These are phyloP conservation scores for Ophiostoma australiae DNA, from an alignment of 2,329 filamentous ascomycete genomes.

Conservation along the genomic window DNA sequence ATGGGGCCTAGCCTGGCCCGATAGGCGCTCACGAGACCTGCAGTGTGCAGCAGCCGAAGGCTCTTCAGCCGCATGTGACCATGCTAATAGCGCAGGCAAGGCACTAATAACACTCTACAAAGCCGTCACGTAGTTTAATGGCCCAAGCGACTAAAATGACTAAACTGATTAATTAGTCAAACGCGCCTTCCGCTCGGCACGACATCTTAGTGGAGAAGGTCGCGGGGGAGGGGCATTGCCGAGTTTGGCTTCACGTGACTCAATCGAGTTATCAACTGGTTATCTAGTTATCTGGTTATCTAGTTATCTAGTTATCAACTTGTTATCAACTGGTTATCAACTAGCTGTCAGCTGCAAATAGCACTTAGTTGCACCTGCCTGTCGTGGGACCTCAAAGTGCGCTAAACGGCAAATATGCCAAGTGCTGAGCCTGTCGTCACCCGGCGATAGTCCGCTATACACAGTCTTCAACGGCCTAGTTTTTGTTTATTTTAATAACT, in stretches of 20 bases:
- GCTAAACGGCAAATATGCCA: background rate
- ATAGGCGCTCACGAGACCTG: slow-evolving; percentile 29
- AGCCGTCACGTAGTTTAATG: background rate
- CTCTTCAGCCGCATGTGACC: slow-evolving; percentile 30
- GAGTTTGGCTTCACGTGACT: background rate
- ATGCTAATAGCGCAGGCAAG: slow-evolving; percentile 16
- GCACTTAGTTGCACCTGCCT: background rate
- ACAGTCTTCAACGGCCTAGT: background rate
- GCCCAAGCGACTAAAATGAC: background rate
- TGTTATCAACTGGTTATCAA: too few species aligned
- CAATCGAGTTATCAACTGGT: background rate
- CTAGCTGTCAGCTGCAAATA: background rate
- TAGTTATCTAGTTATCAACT: background rate
- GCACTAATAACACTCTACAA: slow-evolving; percentile 11
- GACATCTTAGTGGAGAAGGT: slow-evolving; percentile 22
- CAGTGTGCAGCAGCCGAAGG: slow-evolving; percentile 20
- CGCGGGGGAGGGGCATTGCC: background rate
- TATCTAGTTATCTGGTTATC: background rate
- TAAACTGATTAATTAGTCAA: slow-evolving; percentile 19
- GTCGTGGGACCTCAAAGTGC: background rate
- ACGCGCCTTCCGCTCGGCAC: slow-evolving; percentile 17
- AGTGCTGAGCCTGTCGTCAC: background rate
- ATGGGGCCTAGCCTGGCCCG: slow-evolving; percentile 14
- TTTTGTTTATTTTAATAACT: background rate
- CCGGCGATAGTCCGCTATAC: background rate